These are phyloP conservation scores for Eucalyptus regnans DNA, from an alignment of 345 rosid species.

Conservation along the genomic window DNA sequence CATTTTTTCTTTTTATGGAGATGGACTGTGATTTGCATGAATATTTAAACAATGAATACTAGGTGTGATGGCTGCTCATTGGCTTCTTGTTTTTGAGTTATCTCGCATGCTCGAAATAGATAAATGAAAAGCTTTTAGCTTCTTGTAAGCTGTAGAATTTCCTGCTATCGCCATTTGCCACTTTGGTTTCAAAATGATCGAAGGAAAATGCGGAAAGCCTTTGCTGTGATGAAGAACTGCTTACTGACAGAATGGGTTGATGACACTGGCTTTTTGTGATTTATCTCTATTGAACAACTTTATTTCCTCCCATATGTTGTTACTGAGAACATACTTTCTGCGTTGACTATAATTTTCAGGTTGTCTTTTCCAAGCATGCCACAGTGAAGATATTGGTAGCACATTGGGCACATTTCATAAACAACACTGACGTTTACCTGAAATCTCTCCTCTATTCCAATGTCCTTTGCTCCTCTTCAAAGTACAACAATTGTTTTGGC, in stretches of 20 bases:
- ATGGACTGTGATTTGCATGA: background rate
- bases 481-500: no score
- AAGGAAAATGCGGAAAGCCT: background rate
- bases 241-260: background rate
- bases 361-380: no score
- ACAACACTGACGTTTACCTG: no score
- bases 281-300: background rate
- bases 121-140: background rate
- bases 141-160: background rate
- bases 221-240: background rate
- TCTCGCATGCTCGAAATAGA: background rate
- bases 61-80: background rate
- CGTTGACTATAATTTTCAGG: no score
- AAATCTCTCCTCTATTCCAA: no score
- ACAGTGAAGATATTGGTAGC: no score
- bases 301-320: background rate
- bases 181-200: background rate
- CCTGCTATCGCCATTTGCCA: background rate
- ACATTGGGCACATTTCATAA: no score
- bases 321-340: background rate
- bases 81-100: background rate
- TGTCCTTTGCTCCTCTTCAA: no score
- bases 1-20: background rate
- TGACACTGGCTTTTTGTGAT: background rate
- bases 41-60: background rate